Evolutionary conservation across 768 basidiomycete genomes (phyloP).

Genomic region (Dacryopinax primogenitus): DNA sequence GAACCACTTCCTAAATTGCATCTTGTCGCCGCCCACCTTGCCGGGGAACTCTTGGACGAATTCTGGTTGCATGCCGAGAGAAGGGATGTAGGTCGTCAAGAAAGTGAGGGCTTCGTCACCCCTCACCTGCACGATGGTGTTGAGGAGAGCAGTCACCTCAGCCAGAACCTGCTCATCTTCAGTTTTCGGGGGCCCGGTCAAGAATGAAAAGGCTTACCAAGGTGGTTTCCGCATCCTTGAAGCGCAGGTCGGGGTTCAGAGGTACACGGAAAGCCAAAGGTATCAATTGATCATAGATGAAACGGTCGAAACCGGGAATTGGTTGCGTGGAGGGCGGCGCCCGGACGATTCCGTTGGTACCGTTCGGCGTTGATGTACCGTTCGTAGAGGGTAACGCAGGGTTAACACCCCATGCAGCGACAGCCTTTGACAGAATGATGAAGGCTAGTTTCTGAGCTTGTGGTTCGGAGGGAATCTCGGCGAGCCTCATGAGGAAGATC

Average conservation of each 20-base stretch:
- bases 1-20: conserved; percentile 74
- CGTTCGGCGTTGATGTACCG: conserved; percentile 31
- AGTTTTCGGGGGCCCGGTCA: too few relatives aligned
- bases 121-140: conserved; percentile 60
- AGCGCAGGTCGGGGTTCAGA: conserved; percentile 64
- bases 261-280: conserved; percentile 73
- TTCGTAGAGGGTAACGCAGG: conserved; percentile 40
- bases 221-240: conserved; percentile 76
- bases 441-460: conserved; percentile 67
- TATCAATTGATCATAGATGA: conserved; percentile 76
- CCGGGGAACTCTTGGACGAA: conserved; percentile 63
- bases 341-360: conserved; percentile 23
- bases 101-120: conserved; percentile 74
- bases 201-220: conserved; percentile 41
- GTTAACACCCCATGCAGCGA: conserved; percentile 29
- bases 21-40: conserved; percentile 63
- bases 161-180: conserved; percentile 52
- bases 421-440: conserved; percentile 44
- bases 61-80: conserved; percentile 74
- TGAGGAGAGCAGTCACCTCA: conserved; percentile 77
- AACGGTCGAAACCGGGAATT: conserved; percentile 82
- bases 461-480: conserved; percentile 65
- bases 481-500: conserved; percentile 55
- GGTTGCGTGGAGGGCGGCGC: conserved; percentile 26
- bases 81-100: conserved; percentile 69